These are phyloP conservation scores for Metschnikowia orientalis DNA, from an alignment of 805 yeast genomes.

Conservation along the genomic window DNA sequence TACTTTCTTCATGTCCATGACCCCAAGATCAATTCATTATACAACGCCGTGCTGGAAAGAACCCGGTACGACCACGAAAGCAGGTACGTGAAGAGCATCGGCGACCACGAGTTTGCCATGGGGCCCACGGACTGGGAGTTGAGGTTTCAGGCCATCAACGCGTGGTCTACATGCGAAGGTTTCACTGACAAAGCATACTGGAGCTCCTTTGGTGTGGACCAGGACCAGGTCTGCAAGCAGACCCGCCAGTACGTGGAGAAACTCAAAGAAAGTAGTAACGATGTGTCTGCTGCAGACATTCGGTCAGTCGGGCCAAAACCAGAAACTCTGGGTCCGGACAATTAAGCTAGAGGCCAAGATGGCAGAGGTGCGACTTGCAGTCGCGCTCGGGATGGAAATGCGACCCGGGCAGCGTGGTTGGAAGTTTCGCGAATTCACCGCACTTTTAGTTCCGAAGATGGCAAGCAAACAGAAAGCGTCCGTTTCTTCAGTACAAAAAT, in stretches of 20 bases:
- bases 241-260: constrained; percentile 9
- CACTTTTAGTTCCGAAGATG: too few species aligned
- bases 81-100: constrained; percentile 24
- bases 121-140: constrained; percentile 32
- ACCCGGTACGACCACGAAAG: constrained; percentile 18
- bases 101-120: constrained; percentile 13
- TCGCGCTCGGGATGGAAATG: too few species aligned
- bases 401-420: too few species aligned
- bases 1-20: constrained; percentile 30
- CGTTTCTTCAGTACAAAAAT: too few species aligned
- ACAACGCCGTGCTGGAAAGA: constrained; percentile 15
- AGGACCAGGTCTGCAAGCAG: constrained; percentile 11
- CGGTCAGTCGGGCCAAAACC: background rate
- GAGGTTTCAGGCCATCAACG: constrained; percentile 28
- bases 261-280: constrained; percentile 11
- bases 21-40: constrained; percentile 31
- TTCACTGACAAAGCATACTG: constrained; percentile 22
- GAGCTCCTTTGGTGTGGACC: constrained; percentile 17
- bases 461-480: too few species aligned
- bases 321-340: constrained; percentile 2
- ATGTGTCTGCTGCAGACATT: constrained; percentile 7
- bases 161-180: constrained; percentile 29
- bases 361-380: too few species aligned
- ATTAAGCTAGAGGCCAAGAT: too few species aligned
- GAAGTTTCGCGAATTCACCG: too few species aligned